Evolutionary conservation across 768 basidiomycete species (phyloP).

Genomic region (Mycena amicta): DNA sequence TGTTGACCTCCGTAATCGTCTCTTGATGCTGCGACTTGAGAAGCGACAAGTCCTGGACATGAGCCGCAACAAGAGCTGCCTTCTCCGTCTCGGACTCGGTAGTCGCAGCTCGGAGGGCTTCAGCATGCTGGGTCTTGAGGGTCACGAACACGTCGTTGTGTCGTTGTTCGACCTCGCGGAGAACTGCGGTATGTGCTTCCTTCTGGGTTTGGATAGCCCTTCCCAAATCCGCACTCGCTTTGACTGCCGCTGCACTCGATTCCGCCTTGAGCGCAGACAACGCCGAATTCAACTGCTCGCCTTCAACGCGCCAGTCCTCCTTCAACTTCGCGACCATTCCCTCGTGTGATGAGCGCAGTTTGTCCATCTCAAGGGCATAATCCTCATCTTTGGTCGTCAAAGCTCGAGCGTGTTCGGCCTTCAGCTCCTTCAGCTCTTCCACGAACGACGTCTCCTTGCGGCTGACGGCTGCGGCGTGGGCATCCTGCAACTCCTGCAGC

Average conservation of each 20-base stretch:
- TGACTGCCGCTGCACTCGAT: slow-evolving; percentile 35
- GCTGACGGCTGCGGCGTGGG: slow-evolving; percentile 65
- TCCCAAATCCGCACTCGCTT: slow-evolving; percentile 50
- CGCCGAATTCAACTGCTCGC: slow-evolving; percentile 48
- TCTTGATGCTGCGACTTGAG: slow-evolving; percentile 53
- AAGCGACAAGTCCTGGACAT: slow-evolving; percentile 42
- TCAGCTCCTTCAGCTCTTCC: slow-evolving; percentile 67
- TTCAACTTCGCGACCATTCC: slow-evolving; percentile 52
- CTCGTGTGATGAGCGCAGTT: slow-evolving; percentile 63
- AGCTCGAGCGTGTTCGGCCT: slow-evolving; percentile 59
- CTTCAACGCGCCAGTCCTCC: slow-evolving; percentile 55
- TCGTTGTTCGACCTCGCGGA: slow-evolving; percentile 56
- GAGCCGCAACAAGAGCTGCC: slow-evolving; percentile 39
- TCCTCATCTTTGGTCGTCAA: slow-evolving; percentile 63
- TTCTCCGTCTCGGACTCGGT: slow-evolving; percentile 40
- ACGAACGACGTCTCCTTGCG: slow-evolving; percentile 67
- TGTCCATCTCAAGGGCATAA: slow-evolving; percentile 59
- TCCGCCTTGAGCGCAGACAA: slow-evolving; percentile 50
- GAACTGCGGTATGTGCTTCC: slow-evolving; percentile 56
- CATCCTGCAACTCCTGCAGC: slow-evolving; percentile 69
- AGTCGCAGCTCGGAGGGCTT: slow-evolving; percentile 34
- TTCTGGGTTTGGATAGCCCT: slow-evolving; percentile 47
- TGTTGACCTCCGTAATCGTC: slow-evolving; percentile 43
- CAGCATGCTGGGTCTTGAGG: slow-evolving; percentile 51
- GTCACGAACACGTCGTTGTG: slow-evolving; percentile 59